phyloP scores from a whole-genome alignment of 1,139 yeast genomes.

The Lodderomyces margitis region DNA sequence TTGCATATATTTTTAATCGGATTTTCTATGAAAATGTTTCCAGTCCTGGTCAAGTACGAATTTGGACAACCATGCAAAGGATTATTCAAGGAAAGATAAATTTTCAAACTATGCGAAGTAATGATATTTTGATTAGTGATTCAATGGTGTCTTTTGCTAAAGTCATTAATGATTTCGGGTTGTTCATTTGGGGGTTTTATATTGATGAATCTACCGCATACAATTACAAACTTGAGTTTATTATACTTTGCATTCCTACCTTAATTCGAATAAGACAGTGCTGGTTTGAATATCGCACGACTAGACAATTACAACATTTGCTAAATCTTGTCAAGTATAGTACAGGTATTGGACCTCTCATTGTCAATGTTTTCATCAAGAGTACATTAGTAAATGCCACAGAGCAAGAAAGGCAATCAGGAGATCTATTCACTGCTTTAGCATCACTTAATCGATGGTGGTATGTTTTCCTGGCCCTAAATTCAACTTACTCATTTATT shows the following conservation, averaged over 20 bases:
- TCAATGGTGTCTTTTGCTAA: conserved; percentile 76
- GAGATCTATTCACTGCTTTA: conserved; percentile 13
- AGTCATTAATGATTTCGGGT: conserved; percentile 66
- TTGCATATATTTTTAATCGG: conserved; percentile 17
- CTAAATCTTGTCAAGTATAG: conserved; percentile 73
- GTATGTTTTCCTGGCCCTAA: conserved; percentile 54
- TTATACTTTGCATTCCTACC: conserved; percentile 60
- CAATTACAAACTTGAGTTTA: conserved; percentile 43
- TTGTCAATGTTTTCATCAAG: conserved; percentile 43
- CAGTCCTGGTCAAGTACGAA: conserved; percentile 40
- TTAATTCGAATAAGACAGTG: conserved; percentile 80
- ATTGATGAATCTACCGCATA: conserved; percentile 25
- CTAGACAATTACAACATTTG: conserved; percentile 55
- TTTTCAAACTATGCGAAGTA: conserved; percentile 55
- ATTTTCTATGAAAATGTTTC: conserved; percentile 18
- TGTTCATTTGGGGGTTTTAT: conserved; percentile 39
- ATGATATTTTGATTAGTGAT: conserved; percentile 80
- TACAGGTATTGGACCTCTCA: conserved; percentile 63
- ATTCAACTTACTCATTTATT: conserved; percentile 72
- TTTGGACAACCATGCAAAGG: conserved; percentile 51
- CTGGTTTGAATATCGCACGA: conserved; percentile 57
- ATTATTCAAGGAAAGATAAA: conserved; percentile 57
- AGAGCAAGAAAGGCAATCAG: conserved; percentile 11
- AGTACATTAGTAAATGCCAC: conserved; percentile 14
- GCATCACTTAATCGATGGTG: conserved; percentile 35